These are phyloP conservation scores for Carex pumila DNA, from an alignment of 176 grass and related monocot species.

Conservation along the genomic window DNA sequence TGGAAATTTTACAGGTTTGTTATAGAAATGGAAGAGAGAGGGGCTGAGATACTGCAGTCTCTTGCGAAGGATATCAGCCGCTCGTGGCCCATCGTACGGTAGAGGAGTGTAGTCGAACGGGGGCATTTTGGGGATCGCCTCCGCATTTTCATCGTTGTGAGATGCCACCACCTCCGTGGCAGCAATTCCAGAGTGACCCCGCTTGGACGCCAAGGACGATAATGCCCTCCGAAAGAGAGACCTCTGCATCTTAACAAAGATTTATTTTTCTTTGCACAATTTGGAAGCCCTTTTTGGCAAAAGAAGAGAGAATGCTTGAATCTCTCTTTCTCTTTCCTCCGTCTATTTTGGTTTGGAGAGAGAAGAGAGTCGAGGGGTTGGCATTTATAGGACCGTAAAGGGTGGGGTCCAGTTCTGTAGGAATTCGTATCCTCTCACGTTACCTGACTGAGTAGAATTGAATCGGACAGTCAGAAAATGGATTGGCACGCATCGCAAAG, in stretches of 20 bases:
- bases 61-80: conserved; percentile 67
- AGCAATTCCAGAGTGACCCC: conserved; percentile 41
- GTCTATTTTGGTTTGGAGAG: conserved; percentile 5
- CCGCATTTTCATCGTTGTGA: conserved; percentile 12
- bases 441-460: too few relatives aligned
- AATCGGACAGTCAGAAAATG: too few relatives aligned
- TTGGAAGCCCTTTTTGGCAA: not conserved
- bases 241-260: conserved; percentile 7
- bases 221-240: conserved; percentile 35
- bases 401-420: not conserved
- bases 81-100: conserved; percentile 67
- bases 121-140: conserved; percentile 45
- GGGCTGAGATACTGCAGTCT: conserved; percentile 80
- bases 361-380: not conserved
- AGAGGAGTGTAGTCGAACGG: conserved; percentile 61
- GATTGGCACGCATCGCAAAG: too few relatives aligned
- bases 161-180: conserved; percentile 14
- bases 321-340: not conserved
- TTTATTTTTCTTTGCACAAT: too few relatives aligned
- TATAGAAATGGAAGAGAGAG: conserved; percentile 80
- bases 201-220: conserved; percentile 25
- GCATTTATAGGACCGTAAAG: not conserved
- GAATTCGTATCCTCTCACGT: too few relatives aligned
- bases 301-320: conserved; percentile 38
- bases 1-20: conserved; percentile 52